These are phyloP conservation scores for Pterocarpus macrocarpus DNA, from an alignment of 306 rosid genomes.

Conservation along the genomic window DNA sequence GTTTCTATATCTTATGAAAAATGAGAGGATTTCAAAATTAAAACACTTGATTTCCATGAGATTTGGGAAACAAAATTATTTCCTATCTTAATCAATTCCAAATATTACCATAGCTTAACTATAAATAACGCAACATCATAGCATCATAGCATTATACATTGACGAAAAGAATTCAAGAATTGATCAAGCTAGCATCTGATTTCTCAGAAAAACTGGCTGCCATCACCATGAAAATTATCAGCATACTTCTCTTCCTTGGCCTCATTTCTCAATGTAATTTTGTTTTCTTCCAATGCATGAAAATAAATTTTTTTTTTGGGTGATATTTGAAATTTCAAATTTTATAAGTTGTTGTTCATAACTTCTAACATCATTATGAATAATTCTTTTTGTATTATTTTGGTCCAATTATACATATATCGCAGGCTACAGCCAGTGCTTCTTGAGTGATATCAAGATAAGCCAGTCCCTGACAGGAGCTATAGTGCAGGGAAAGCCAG, in stretches of 20 bases:
- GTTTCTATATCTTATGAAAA: no score
- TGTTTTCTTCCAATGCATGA: neutral
- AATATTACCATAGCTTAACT: no score
- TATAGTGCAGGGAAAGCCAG: slow-evolving; percentile 27
- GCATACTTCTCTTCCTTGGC: slow-evolving; percentile 20
- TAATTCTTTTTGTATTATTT: no score
- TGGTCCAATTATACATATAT: no score
- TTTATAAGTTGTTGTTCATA: neutral
- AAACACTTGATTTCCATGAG: no score
- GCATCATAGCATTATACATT: neutral
- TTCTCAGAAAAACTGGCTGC: neutral
- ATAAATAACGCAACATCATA: neutral
- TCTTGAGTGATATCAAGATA: slow-evolving; percentile 9
- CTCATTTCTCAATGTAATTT: slow-evolving; percentile 41
- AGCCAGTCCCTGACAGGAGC: slow-evolving; percentile 46
- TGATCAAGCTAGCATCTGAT: neutral
- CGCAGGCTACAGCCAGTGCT: slow-evolving; percentile 50
- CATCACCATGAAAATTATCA: neutral
- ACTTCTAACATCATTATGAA: neutral
- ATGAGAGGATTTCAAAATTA: no score
- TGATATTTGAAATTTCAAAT: neutral
- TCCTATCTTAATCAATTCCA: no score
- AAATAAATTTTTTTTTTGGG: no score
- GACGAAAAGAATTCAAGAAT: neutral
- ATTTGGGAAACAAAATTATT: no score